phyloP scores from a whole-genome alignment of 2,329 filamentous ascomycete genomes.

The Botryotinia convoluta region DNA sequence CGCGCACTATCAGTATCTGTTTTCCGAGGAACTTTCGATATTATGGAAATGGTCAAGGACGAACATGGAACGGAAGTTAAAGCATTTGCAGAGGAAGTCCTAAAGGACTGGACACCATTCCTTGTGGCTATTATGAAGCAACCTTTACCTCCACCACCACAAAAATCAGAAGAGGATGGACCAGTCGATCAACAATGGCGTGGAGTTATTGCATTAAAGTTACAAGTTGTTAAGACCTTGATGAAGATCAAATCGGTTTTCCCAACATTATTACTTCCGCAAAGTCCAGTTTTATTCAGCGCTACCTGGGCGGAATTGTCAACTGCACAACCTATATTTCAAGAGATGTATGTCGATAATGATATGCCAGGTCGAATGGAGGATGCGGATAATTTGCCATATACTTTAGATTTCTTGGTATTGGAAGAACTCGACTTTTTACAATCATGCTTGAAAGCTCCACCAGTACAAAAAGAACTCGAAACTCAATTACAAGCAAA shows the following conservation, averaged over 20 bases:
- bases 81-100: constrained; percentile 81
- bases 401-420: constrained; percentile 89
- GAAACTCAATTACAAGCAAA: constrained; percentile 68
- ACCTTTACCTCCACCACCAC: constrained; percentile 61
- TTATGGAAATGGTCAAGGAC: constrained; percentile 94
- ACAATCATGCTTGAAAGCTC: constrained; percentile 83
- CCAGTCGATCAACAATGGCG: constrained; percentile 67
- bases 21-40: constrained; percentile 88
- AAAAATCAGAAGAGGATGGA: constrained; percentile 53
- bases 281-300: constrained; percentile 79
- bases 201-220: constrained; percentile 79
- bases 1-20: constrained; percentile 85
- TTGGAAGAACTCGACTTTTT: constrained; percentile 94
- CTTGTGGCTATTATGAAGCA: constrained; percentile 77
- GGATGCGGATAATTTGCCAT: constrained; percentile 87
- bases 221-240: constrained; percentile 91
- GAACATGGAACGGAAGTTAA: constrained; percentile 85
- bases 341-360: constrained; percentile 79
- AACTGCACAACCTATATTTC: constrained; percentile 68
- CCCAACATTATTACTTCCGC: constrained; percentile 73
- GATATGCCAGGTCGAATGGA: constrained; percentile 85
- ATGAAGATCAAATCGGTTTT: constrained; percentile 87
- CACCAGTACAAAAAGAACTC: constrained; percentile 86
- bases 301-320: constrained; percentile 87
- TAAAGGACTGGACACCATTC: constrained; percentile 84